Evolutionary conservation across 768 basidiomycete species (phyloP).

Genomic region (Leccinum boreale): DNA sequence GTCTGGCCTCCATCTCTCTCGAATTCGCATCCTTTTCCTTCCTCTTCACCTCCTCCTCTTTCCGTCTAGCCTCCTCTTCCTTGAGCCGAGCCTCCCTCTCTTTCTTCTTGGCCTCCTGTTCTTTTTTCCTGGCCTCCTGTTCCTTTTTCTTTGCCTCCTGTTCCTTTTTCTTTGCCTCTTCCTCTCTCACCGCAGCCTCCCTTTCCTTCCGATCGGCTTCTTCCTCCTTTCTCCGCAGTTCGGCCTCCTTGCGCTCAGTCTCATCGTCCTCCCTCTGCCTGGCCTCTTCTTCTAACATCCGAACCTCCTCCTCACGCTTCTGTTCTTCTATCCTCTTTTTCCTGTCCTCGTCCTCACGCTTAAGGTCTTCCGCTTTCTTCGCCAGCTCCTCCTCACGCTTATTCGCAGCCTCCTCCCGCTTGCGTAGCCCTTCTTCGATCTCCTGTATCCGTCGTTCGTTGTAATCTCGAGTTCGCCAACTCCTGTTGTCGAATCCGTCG

Average conservation of each 20-base stretch:
- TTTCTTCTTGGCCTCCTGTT: constrained; percentile 28
- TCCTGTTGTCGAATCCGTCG: constrained; percentile 30
- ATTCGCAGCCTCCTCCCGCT: constrained; percentile 33
- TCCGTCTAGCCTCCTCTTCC: constrained; percentile 21
- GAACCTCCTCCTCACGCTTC: constrained; percentile 28
- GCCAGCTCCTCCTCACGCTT: constrained; percentile 33
- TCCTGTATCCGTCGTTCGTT: constrained; percentile 32
- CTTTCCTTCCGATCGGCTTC: constrained; percentile 29
- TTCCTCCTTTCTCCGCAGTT: constrained; percentile 32
- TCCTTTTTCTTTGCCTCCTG: constrained; percentile 29
- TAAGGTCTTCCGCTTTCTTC: constrained; percentile 36
- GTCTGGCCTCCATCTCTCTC: constrained; percentile 26
- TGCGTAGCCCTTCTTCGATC: constrained; percentile 30
- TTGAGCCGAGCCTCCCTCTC: constrained; percentile 23
- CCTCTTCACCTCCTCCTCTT: constrained; percentile 18
- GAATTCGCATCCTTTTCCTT: constrained; percentile 29
- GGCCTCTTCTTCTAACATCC: constrained; percentile 26
- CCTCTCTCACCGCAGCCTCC: constrained; percentile 26
- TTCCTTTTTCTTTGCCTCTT: constrained; percentile 21
- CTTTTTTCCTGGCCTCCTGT: constrained; percentile 18
- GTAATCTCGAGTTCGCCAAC: constrained; percentile 30
- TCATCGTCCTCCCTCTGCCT: constrained; percentile 26
- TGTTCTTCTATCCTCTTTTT: constrained; percentile 24
- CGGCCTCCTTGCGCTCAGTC: constrained; percentile 25
- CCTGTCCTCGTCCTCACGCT: constrained; percentile 28